Percentiles rank a stretch among this genome's conserved stretches.
Conservation (phyloP, 768 basidiomycete genomes). For the Coprinellus micaceus region DNA sequence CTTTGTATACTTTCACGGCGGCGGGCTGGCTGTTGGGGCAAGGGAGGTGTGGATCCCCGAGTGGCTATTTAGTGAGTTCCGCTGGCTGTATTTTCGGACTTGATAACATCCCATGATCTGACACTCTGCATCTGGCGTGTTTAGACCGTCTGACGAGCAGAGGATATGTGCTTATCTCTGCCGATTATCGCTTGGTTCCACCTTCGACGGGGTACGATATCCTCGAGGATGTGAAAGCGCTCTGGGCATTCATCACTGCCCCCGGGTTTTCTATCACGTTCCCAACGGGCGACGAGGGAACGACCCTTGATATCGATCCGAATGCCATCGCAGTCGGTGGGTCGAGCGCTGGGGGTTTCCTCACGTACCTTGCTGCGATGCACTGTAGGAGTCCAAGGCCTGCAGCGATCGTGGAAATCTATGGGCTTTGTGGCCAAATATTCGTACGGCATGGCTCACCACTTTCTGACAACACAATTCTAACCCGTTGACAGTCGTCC, state of each 20-base stretch:
- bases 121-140: no score
- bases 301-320: conserved; percentile 38
- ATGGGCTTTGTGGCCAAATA: conserved; percentile 60
- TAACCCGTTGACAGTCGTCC: conserved; percentile 33
- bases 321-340: conserved; percentile 50
- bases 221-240: conserved; percentile 52
- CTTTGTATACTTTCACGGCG: conserved; percentile 48
- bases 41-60: conserved; percentile 56
- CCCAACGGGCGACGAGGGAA: not conserved
- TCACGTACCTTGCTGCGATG: conserved; percentile 62
- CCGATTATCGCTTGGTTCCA: conserved; percentile 59
- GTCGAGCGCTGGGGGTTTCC: conserved; percentile 57
- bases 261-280: conserved; percentile 7
- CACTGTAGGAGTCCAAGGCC: conserved; percentile 42
- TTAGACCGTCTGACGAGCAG: conserved; percentile 43
- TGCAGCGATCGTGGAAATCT: conserved; percentile 52
- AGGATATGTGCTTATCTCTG: conserved; percentile 58
- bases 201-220: conserved; percentile 55
- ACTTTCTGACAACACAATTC: not conserved
- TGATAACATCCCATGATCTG: not conserved
- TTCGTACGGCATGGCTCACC: conserved; percentile 31
- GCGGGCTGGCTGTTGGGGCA: conserved; percentile 59
- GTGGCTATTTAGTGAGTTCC: conserved; percentile 54
- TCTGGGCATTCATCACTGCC: conserved; percentile 44
- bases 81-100: not conserved